Percentiles rank a stretch among this genome's conserved stretches.
These are phyloP conservation scores for Aspergillus sp. DNA, from an alignment of 2,329 filamentous ascomycete genomes.

Conservation along the genomic window DNA sequence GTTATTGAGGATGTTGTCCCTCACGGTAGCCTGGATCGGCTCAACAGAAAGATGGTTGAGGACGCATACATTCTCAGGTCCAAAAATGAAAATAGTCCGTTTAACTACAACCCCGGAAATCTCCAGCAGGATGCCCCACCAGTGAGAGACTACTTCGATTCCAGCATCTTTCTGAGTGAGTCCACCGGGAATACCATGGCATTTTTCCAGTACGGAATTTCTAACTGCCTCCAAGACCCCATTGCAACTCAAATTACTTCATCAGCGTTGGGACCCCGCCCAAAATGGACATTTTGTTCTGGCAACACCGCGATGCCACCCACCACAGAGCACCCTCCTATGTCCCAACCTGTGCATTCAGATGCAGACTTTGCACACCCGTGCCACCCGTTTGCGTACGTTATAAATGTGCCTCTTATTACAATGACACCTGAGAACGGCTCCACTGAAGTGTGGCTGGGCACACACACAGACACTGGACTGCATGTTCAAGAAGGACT, in stretches of 20 bases:
- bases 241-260: constrained; percentile 37
- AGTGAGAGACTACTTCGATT: constrained; percentile 48
- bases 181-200: background rate
- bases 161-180: constrained; percentile 56
- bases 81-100: constrained; percentile 55
- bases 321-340: constrained; percentile 31
- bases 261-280: constrained; percentile 53
- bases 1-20: constrained; percentile 55
- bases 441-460: constrained; percentile 60
- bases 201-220: background rate
- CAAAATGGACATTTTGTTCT: constrained; percentile 59
- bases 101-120: constrained; percentile 61
- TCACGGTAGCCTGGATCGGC: constrained; percentile 50
- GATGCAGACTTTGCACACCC: constrained; percentile 61
- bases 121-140: constrained; percentile 60
- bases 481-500: constrained; percentile 47
- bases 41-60: constrained; percentile 60
- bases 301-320: constrained; percentile 53
- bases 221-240: constrained; percentile 47
- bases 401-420: constrained; percentile 55
- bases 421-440: constrained; percentile 54
- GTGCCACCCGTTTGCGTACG: constrained; percentile 54
- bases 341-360: constrained; percentile 53
- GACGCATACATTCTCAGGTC: constrained; percentile 55
- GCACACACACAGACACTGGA: constrained; percentile 46